Evolutionary conservation across 2,329 filamentous ascomycete genomes (phyloP), one percentile per base, ranked within the genome.

Genomic region (Leptographium radiaticola): DNA sequence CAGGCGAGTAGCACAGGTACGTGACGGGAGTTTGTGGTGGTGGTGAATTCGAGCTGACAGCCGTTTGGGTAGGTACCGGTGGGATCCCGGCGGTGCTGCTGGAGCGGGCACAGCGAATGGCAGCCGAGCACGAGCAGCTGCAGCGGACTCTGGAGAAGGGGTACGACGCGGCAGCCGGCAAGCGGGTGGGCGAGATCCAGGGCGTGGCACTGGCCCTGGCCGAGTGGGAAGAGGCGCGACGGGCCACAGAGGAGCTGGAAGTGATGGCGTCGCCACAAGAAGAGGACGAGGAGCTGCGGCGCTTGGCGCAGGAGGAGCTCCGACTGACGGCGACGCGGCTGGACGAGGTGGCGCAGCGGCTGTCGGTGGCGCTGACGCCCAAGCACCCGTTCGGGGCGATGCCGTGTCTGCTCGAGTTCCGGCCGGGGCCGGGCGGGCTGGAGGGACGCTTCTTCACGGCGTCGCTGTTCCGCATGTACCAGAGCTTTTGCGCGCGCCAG

Each of bases 381-480:
- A 80, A 82, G 43, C 90, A 98, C 66, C 87, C 90, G 3, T 98
- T 96, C 65, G 88, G 88, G 36, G 79, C 89, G 58, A 77, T 97
- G 61, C 89, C 90, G 52, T 97, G 91, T 67, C 77, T 98, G 58
- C 71, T 98, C 44, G 93, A 98, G 70, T 86, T 98, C 56, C 81
- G 90, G 0, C 93, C 93, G 0, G 93, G 93, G 0, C 90, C 89
- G 0, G 93, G 93, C 40, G 93, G 93, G 2, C 83, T 89, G 55
- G 93, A 98, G 70, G 90, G 91, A 2, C 83, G 88, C 0, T 82
- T 95, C 58, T 98, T 98, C 62, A 89, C 90, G 13, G 86, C 87
- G 53, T 83, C 93, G 52, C 70, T 98, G 8, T 80, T 95, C 61
- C 81, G 84, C 60, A 97, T 98, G 93, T 98, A 98, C 70, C 79